A percentile compares a stretch with the other conserved stretches of the same genome.
Evolutionary conservation across 1,139 yeast species (phyloP).

Genomic region (Saccharomyces hybrid): DNA sequence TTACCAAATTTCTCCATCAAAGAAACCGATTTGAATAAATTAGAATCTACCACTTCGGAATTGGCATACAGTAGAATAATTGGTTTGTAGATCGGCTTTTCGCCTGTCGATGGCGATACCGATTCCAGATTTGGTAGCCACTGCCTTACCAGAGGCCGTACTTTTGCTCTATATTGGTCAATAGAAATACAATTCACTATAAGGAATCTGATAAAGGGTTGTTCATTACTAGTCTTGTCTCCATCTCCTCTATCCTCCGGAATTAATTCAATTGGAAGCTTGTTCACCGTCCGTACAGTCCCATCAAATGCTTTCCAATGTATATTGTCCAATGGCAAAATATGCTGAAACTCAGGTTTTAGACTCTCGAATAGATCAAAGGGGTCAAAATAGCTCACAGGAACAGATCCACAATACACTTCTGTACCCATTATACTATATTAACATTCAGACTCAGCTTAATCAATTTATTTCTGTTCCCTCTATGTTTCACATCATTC

Average conservation of each 20-base stretch:
- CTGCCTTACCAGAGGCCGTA: constrained; percentile 70
- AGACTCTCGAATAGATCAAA: constrained; percentile 56
- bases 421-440: constrained; percentile 1
- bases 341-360: constrained; percentile 43
- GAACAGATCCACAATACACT: constrained; percentile 22
- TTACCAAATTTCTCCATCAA: constrained; percentile 28
- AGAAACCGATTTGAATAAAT: constrained; percentile 27
- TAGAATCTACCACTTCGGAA: constrained; percentile 27
- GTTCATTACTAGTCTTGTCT: constrained; percentile 14
- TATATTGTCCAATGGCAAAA: constrained; percentile 61
- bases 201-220: constrained; percentile 62
- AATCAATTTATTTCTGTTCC: not conserved
- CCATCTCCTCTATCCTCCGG: constrained; percentile 42
- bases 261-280: constrained; percentile 48
- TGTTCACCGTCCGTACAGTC: constrained; percentile 58
- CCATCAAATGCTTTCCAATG: constrained; percentile 66
- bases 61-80: constrained; percentile 27
- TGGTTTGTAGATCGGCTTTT: constrained; percentile 10
- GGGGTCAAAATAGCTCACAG: constrained; percentile 79
- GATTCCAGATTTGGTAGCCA: constrained; percentile 60
- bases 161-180: constrained; percentile 71
- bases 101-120: not conserved
- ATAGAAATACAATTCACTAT: constrained; percentile 57
- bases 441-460: not conserved
- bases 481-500: not conserved